Evolutionary conservation across 2,329 filamentous ascomycete species (phyloP), one percentile per base, ranked within the genome.

Genomic region (Pleomassaria siparia): DNA sequence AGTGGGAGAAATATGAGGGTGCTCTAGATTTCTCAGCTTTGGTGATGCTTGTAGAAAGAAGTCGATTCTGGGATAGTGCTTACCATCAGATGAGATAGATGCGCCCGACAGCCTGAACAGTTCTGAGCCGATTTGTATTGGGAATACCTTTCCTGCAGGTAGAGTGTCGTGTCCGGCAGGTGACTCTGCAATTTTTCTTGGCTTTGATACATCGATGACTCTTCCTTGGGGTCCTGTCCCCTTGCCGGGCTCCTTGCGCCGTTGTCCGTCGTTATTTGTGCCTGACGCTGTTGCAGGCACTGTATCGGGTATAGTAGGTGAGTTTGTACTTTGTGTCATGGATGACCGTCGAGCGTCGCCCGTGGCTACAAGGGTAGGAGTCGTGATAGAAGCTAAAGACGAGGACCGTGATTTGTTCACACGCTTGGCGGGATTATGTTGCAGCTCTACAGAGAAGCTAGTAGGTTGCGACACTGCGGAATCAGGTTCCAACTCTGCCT

Each of bases 1-100:
- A 96, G 59, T 90, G 87, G 16, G 92, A 95, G 74, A 97, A 96
- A 72, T 96, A 96, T 41, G 91, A 96, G 49, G 92, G 92, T 63
- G 91, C 92, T 95, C 74, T 77, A 75, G 67, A 70, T 73, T 64
- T 74, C 66, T 83, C 71, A 83, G 77, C 63, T 54, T 50, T 51
- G 44, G 41, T 44, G 13, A 36, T 45, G 32, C 44, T 8, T 20
- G 33, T 21, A 21, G 7, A n/a, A 40, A 20, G 20, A 37, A 20
- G 43, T 25, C 12, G 11, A n/a, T 10, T 42, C 15, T 8, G 39
- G 26, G 37, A 48, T 22, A 24, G 9, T 50, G 49, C 81, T 75
- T 71, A 87, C 85, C 84, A 81, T 88, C 85, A 54, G 84, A 87
- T 46, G 83, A 83, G 49, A 88, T 82, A 40, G 84, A 87, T 11